Evolutionary conservation across 805 yeast genomes (phyloP).

Genomic region (Sugiyamaella mastotermitis): DNA sequence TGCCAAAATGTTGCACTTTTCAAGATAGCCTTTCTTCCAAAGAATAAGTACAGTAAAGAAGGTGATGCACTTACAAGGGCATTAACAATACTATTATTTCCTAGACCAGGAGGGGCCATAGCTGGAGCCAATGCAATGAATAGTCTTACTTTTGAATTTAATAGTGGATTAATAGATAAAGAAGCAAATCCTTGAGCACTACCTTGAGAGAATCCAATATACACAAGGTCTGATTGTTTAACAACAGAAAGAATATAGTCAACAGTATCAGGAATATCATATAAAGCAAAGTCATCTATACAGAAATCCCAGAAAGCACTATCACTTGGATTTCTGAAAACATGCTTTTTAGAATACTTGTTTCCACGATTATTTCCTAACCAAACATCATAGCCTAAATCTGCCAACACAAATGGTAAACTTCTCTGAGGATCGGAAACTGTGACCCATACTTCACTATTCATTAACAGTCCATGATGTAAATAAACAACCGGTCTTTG

Average conservation of each 20-base stretch:
- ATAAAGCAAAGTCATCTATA: constrained; percentile 84
- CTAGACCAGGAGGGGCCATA: constrained; percentile 81
- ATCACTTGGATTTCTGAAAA: constrained; percentile 36
- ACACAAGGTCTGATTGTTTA: constrained; percentile 42
- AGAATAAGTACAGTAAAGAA: constrained; percentile 56
- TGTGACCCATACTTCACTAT: constrained; percentile 75
- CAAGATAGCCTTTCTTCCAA: constrained; percentile 68
- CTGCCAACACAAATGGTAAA: constrained; percentile 70
- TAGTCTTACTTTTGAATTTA: constrained; percentile 47
- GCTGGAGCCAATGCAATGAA: constrained; percentile 92
- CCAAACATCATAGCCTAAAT: constrained; percentile 90
- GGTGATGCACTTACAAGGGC: constrained; percentile 74
- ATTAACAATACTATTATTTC: constrained; percentile 67
- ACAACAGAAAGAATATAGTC: constrained; percentile 61
- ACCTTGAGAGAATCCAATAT: constrained; percentile 91
- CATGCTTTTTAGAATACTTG: constrained; percentile 82
- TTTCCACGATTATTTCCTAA: constrained; percentile 90
- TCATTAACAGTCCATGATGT: constrained; percentile 90
- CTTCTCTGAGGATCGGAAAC: constrained; percentile 41
- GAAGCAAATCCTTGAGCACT: constrained; percentile 91
- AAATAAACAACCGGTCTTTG: constrained; percentile 55
- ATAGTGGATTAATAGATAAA: constrained; percentile 52
- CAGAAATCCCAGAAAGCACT: constrained; percentile 82
- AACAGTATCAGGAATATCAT: constrained; percentile 81
- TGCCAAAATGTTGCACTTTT: constrained; percentile 81